phyloP scores from a whole-genome alignment of 169 alveolate species.

The Toxoplasma gondii region DNA sequence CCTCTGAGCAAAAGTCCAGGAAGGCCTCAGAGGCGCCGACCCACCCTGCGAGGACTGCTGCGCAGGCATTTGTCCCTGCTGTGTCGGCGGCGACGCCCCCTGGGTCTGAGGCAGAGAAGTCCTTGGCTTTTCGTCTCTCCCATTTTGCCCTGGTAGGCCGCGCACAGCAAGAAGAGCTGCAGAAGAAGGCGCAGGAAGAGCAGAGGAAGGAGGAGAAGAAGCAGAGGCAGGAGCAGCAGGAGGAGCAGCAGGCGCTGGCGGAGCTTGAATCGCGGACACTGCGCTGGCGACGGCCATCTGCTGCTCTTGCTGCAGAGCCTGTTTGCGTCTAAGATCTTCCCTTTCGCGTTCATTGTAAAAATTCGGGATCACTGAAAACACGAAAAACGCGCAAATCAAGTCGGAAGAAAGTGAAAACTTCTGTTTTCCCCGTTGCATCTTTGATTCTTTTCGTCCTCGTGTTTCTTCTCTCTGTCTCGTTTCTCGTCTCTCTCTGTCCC shows the following conservation, averaged over 20 bases:
- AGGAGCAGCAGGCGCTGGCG: background rate
- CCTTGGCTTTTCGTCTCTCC: background rate
- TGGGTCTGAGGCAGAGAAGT: background rate
- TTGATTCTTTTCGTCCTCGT: too few relatives aligned
- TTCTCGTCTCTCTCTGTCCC: background rate
- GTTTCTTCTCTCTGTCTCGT: background rate
- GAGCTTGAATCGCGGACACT: background rate
- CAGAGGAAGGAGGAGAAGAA: background rate
- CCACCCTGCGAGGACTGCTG: background rate
- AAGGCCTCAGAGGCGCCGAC: background rate
- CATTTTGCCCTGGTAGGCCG: background rate
- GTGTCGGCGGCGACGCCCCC: background rate
- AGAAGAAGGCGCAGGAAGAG: background rate
- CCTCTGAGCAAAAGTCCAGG: background rate
- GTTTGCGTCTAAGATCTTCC: constrained; percentile 87
- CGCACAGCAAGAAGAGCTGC: too few relatives aligned
- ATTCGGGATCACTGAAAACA: constrained; percentile 14
- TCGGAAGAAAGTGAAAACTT: too few relatives aligned
- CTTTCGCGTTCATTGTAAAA: constrained; percentile 78
- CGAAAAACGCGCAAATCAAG: background rate
- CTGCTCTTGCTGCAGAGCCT: constrained; percentile 69
- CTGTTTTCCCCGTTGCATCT: too few relatives aligned
- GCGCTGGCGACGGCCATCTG: constrained; percentile 20
- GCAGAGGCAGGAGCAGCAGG: background rate
- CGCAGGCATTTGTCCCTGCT: background rate